These are phyloP conservation scores for Xerocomus potaroensis DNA, from an alignment of 768 basidiomycete genomes.

Conservation along the genomic window DNA sequence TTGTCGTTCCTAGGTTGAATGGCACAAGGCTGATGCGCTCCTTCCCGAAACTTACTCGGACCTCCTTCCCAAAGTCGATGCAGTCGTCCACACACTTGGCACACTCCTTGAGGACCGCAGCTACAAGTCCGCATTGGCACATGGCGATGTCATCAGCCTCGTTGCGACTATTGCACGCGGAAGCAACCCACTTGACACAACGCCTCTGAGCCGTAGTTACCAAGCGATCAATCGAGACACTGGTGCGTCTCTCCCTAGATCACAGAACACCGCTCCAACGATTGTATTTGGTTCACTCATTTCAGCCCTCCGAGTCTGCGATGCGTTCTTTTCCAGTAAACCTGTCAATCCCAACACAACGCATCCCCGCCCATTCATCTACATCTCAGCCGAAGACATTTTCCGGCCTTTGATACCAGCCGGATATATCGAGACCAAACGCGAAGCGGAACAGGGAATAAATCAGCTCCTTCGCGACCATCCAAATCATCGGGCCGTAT, in stretches of 20 bases:
- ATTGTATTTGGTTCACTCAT: constrained; percentile 11
- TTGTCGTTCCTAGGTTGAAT: constrained; percentile 62
- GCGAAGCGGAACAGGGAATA: constrained; percentile 79
- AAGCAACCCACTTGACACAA: constrained; percentile 57
- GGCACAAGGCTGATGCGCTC: constrained; percentile 83
- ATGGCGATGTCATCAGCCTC: constrained; percentile 52
- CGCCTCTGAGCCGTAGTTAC: constrained; percentile 49
- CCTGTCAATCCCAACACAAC: constrained; percentile 26
- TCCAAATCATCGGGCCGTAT: constrained; percentile 60
- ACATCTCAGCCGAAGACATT: constrained; percentile 86
- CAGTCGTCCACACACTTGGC: constrained; percentile 92
- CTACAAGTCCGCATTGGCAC: constrained; percentile 74
- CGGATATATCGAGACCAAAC: constrained; percentile 91
- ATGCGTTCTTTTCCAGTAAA: constrained; percentile 59
- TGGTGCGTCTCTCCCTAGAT: constrained; percentile 47
- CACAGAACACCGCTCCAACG: constrained; percentile 2
- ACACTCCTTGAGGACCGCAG: constrained; percentile 74
- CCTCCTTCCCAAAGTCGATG: constrained; percentile 61
- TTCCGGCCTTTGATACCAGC: constrained; percentile 82
- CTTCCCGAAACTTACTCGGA: constrained; percentile 67
- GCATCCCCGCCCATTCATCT: constrained; percentile 70
- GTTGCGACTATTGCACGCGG: constrained; percentile 44
- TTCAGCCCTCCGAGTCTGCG: constrained; percentile 69
- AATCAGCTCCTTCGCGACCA: constrained; percentile 43
- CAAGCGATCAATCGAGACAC: constrained; percentile 85